Evolutionary conservation across 1,284 basidiomycete species (phyloP), one percentile per base, ranked within the genome.

Genomic region (Cryptococcus jaspeensis): DNA sequence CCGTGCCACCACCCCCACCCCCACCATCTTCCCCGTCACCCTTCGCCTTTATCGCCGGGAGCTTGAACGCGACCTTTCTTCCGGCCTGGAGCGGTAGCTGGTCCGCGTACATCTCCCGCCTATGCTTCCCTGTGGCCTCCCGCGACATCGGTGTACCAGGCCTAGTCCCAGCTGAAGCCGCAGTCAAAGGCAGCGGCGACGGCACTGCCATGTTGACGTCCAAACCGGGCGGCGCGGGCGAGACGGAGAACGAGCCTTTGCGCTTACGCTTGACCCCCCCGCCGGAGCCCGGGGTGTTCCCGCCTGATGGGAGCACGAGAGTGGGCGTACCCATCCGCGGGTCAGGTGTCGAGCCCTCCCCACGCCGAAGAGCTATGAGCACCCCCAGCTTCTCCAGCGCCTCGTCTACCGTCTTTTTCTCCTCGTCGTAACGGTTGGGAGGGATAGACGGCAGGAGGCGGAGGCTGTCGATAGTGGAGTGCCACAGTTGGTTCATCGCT

Each of bases 81-180:
- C 79, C 79, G 0, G 74, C 61, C 20, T 65, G 66, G 4, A 81
- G 64, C 3, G 80, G 79, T 5, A 80, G 64, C 61, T 81, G 79
- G 41, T 72, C 74, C 6, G 52, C 40, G 41, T 67, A 63, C 40
- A 62, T 52, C 35, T 71, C 70, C 54, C 66, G 67, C 12, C 64
- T 49, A 38, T 61, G 52, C 53, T 64, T 61, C 5, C 55, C 55
- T 15, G 57, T 62, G 11, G 51, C 20, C 28, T 68, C 65, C 13
- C 66, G 47, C 13, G 56, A 56, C 46, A 53, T 56, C 1, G 70
- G 65, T 11, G 67, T 71, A 8, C 50, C 52, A 1, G 28, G 32
- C 15, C 41, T 16, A 9, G 43, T 46, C 5, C 37, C 39, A 12
- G 11, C 40, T 9, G 35, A 22, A 6, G 28, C 35, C 5, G 46